Conservation (phyloP, 2,329 filamentous ascomycete genomes). For the Chaetoscypha palmicola region DNA sequence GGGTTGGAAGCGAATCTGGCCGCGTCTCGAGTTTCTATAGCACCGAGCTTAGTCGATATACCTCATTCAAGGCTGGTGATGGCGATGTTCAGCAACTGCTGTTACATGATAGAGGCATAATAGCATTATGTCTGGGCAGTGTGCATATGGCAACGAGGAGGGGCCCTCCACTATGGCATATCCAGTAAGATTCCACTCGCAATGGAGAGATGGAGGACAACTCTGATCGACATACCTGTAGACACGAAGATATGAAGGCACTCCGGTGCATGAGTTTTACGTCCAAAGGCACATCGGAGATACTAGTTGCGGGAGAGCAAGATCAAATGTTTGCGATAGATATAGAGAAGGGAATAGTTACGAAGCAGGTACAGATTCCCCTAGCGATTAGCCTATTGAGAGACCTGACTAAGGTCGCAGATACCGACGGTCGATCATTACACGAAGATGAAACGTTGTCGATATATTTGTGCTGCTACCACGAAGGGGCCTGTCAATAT, state of each 20-base stretch:
- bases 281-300: slow-evolving; percentile 72
- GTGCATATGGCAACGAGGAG: slow-evolving; percentile 83
- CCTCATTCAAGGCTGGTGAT: slow-evolving; percentile 74
- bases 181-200: slow-evolving; percentile 48
- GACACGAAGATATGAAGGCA: slow-evolving; percentile 72
- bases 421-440: slow-evolving; percentile 70
- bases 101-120: slow-evolving; percentile 83
- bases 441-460: slow-evolving; percentile 83
- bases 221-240: slow-evolving; percentile 31
- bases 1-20: slow-evolving; percentile 84
- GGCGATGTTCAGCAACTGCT: slow-evolving; percentile 81
- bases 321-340: slow-evolving; percentile 74
- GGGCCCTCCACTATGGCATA: slow-evolving; percentile 82
- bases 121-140: slow-evolving; percentile 75
- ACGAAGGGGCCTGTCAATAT: slow-evolving; percentile 77
- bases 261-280: slow-evolving; percentile 94
- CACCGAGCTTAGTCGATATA: slow-evolving; percentile 79
- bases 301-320: slow-evolving; percentile 83
- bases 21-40: slow-evolving; percentile 84
- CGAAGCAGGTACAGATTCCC: slow-evolving; percentile 49
- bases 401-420: slow-evolving; percentile 37
- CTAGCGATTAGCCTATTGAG: neutral
- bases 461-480: slow-evolving; percentile 89
- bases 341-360: slow-evolving; percentile 62
- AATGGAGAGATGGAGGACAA: neutral